These are phyloP conservation scores for Lavandula angustifolia DNA, from an alignment of 257 asterid species.

Conservation along the genomic window DNA sequence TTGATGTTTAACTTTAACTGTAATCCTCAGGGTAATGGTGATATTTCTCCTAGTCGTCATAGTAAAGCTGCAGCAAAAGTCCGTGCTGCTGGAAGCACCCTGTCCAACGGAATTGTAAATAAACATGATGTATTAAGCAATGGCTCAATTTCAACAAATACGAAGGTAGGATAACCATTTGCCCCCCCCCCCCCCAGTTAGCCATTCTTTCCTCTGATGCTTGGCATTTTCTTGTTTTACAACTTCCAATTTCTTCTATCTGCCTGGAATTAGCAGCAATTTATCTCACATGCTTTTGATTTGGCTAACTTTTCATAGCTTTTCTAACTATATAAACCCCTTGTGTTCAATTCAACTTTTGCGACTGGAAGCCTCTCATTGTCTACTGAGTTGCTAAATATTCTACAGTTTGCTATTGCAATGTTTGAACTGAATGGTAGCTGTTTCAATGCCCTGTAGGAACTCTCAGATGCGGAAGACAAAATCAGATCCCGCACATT, in stretches of 20 bases:
- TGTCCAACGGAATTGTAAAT: slow-evolving; percentile 47
- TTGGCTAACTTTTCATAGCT: slow-evolving; percentile 5
- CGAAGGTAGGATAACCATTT: slow-evolving; percentile 50
- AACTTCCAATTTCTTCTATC: slow-evolving; percentile 12
- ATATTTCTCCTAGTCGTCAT: slow-evolving; percentile 67
- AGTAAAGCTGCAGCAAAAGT: slow-evolving; percentile 51
- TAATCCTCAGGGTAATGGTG: slow-evolving; percentile 65
- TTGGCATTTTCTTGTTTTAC: slow-evolving; percentile 5
- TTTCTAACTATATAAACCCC: neutral
- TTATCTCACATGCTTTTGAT: slow-evolving; percentile 15
- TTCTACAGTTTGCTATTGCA: slow-evolving; percentile 17
- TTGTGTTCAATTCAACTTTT: slow-evolving; percentile 13
- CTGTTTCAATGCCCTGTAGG: slow-evolving; percentile 68
- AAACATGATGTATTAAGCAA: slow-evolving; percentile 66
- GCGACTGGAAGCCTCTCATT: slow-evolving; percentile 18
- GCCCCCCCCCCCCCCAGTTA: slow-evolving; percentile 21
- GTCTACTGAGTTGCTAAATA: neutral
- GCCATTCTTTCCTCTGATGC: neutral
- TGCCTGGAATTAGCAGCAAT: slow-evolving; percentile 2
- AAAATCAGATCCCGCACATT: slow-evolving; percentile 56
- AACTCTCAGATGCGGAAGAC: slow-evolving; percentile 72
- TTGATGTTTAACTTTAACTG: slow-evolving; percentile 34
- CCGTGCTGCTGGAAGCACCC: slow-evolving; percentile 59
- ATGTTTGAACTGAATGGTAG: slow-evolving; percentile 43
- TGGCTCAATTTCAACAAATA: slow-evolving; percentile 54